Evolutionary conservation across 352 stramenopile genomes (phyloP).

Genomic region (Phytophthora meadii): DNA sequence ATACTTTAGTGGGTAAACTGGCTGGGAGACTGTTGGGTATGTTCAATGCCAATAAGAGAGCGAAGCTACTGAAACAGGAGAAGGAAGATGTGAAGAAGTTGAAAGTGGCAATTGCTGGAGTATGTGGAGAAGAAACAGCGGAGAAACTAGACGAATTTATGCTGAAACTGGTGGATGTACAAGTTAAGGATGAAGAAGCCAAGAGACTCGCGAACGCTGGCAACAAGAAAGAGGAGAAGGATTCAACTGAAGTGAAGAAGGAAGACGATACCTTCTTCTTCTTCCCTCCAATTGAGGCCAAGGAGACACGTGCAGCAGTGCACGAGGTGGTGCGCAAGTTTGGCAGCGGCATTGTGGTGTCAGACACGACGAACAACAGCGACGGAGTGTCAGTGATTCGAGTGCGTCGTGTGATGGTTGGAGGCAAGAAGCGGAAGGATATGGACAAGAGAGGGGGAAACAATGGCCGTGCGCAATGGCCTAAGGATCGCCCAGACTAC

Average conservation of each 20-base stretch:
- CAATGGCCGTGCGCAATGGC: constrained; percentile 50
- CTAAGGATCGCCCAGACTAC: constrained; percentile 85
- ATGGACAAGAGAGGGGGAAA: constrained; percentile 59
- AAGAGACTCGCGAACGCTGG: constrained; percentile 29
- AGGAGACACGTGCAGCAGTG: constrained; percentile 85
- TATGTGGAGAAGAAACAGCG: constrained; percentile 59
- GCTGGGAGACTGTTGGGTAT: constrained; percentile 60
- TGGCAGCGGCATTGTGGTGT: constrained; percentile 71
- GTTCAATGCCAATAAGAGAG: constrained; percentile 73
- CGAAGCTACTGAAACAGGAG: constrained; percentile 37
- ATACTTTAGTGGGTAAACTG: constrained; percentile 67
- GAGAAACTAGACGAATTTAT: constrained; percentile 53
- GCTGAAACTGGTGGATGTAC: constrained; percentile 42
- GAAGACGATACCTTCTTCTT: constrained; percentile 56
- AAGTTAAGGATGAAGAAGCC: constrained; percentile 35
- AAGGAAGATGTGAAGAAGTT: constrained; percentile 56
- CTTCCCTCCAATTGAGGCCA: constrained; percentile 79
- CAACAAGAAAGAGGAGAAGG: constrained; percentile 23
- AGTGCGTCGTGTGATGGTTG: constrained; percentile 83
- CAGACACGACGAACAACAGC: constrained; percentile 85
- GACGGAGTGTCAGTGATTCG: constrained; percentile 67
- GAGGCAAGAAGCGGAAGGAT: constrained; percentile 88
- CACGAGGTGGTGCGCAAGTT: constrained; percentile 87
- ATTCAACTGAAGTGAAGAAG: constrained; percentile 10
- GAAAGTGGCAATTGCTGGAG: constrained; percentile 39